A percentile compares a stretch with the other conserved stretches of the same genome.
Evolutionary conservation across 768 basidiomycete genomes (phyloP).

Genomic region (Kwoniella mangroviensis): DNA sequence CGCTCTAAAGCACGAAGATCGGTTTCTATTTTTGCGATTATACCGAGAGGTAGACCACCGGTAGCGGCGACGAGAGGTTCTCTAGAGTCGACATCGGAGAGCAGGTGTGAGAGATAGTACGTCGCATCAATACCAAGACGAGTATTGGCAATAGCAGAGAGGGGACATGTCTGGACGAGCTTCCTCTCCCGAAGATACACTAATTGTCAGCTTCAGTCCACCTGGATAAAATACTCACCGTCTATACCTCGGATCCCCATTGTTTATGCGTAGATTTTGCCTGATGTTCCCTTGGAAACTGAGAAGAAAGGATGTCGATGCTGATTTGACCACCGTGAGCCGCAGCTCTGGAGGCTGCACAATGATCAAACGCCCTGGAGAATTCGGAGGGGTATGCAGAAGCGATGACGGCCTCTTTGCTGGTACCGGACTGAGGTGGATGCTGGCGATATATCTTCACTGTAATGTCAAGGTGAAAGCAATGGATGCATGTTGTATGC

Average conservation of each 20-base stretch:
- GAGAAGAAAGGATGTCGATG: slow-evolving; percentile 8
- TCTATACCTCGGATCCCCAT: slow-evolving; percentile 52
- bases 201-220: slow-evolving; percentile 49
- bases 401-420: neutral
- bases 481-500: neutral
- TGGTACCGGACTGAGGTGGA: neutral
- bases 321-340: slow-evolving; percentile 13
- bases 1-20: slow-evolving; percentile 90
- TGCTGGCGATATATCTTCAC: neutral
- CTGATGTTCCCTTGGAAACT: neutral
- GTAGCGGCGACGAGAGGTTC: slow-evolving; percentile 94
- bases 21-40: slow-evolving; percentile 75
- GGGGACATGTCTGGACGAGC: slow-evolving; percentile 78
- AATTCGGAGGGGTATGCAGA: neutral
- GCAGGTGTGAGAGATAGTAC: slow-evolving; percentile 80
- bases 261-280: neutral
- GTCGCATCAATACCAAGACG: slow-evolving; percentile 96
- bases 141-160: slow-evolving; percentile 82
- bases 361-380: neutral
- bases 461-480: neutral
- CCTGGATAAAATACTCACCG: slow-evolving; percentile 27
- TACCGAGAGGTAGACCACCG: slow-evolving; percentile 87
- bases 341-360: slow-evolving; percentile 21
- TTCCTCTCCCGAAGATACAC: slow-evolving; percentile 86
- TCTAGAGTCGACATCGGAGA: slow-evolving; percentile 68